A percentile compares a stretch with the other conserved stretches of the same genome.
Conservation (phyloP, 371 early-diverging fungal genomes). For the Conidiobolus incongruus region DNA sequence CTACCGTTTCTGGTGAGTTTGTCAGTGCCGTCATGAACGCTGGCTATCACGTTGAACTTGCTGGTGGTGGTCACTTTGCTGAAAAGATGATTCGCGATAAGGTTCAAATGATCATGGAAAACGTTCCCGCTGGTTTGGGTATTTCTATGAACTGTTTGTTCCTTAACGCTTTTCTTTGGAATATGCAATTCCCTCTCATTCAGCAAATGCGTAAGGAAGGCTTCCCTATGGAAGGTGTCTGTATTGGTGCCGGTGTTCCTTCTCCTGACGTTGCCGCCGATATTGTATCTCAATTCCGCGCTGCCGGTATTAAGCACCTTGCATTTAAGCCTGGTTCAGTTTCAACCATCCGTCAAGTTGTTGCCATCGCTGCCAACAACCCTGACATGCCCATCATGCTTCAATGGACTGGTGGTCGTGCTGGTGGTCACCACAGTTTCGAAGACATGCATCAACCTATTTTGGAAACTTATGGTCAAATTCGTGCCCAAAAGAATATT, state of each 20-base stretch:
- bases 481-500: slow-evolving; percentile 68
- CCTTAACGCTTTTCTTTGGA: slow-evolving; percentile 86
- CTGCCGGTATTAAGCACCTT: slow-evolving; percentile 68
- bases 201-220: slow-evolving; percentile 77
- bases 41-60: slow-evolving; percentile 83
- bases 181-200: slow-evolving; percentile 80
- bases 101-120: slow-evolving; percentile 47
- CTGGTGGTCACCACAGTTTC: slow-evolving; percentile 91
- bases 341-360: slow-evolving; percentile 65
- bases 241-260: slow-evolving; percentile 86
- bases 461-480: slow-evolving; percentile 77
- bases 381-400: slow-evolving; percentile 77
- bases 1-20: slow-evolving; percentile 50
- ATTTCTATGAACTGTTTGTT: slow-evolving; percentile 79
- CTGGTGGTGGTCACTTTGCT: slow-evolving; percentile 86
- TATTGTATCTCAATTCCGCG: slow-evolving; percentile 44
- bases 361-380: slow-evolving; percentile 71
- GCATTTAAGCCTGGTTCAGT: slow-evolving; percentile 83
- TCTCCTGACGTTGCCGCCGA: slow-evolving; percentile 77
- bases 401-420: slow-evolving; percentile 95
- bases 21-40: slow-evolving; percentile 78
- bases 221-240: slow-evolving; percentile 74
- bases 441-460: slow-evolving; percentile 90
- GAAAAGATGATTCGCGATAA: slow-evolving; percentile 60
- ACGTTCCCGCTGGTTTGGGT: slow-evolving; percentile 60